A percentile compares a stretch with the other conserved stretches of the same genome.
Conservation (phyloP, 2,329 filamentous ascomycete species). For the Xylariaceae sp. region DNA sequence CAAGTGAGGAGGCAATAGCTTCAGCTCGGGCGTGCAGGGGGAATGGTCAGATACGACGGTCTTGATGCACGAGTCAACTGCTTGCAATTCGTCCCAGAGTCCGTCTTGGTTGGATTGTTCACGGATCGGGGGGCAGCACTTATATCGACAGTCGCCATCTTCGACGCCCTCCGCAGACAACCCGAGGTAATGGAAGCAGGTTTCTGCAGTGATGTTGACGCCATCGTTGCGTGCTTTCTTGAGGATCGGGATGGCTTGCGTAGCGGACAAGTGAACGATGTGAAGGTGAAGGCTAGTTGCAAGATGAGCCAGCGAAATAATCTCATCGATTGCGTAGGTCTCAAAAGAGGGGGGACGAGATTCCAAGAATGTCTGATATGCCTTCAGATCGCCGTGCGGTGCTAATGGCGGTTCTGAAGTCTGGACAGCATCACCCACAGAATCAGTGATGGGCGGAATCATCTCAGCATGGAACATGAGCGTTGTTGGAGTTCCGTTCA, state of each 20-base stretch:
- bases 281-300: slow-evolving; percentile 84
- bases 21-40: slow-evolving; percentile 91
- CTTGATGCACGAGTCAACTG: slow-evolving; percentile 73
- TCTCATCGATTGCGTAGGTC: slow-evolving; percentile 84
- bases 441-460: slow-evolving; percentile 81
- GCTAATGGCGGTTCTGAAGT: slow-evolving; percentile 65
- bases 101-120: slow-evolving; percentile 76
- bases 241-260: slow-evolving; percentile 80
- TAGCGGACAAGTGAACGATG: slow-evolving; percentile 90
- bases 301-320: slow-evolving; percentile 74
- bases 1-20: slow-evolving; percentile 76
- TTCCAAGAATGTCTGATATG: slow-evolving; percentile 87
- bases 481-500: slow-evolving; percentile 79
- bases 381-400: slow-evolving; percentile 68
- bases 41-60: slow-evolving; percentile 96
- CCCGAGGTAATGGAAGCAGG: slow-evolving; percentile 91
- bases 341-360: slow-evolving; percentile 89
- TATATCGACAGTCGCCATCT: slow-evolving; percentile 86
- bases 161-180: slow-evolving; percentile 78
- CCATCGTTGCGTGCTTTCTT: slow-evolving; percentile 69
- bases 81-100: slow-evolving; percentile 79
- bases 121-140: slow-evolving; percentile 92
- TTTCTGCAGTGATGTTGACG: slow-evolving; percentile 87
- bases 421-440: slow-evolving; percentile 75
- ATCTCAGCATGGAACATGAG: slow-evolving; percentile 99